Conservation (phyloP, 2,329 filamentous ascomycete species). For the Emericellopsis cladophorae region DNA sequence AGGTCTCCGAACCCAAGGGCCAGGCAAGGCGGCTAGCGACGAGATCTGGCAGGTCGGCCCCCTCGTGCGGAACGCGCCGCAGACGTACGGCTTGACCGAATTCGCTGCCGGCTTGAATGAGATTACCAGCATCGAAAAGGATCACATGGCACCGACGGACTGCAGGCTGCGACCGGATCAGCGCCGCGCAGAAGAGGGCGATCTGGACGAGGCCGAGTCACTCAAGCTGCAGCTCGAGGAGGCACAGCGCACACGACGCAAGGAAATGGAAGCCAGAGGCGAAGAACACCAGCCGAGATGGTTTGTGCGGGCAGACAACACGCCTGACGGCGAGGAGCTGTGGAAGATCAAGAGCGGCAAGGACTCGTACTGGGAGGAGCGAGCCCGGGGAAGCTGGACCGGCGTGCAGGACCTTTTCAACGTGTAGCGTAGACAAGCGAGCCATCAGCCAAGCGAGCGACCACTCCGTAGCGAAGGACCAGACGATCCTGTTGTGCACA, state of each 20-base stretch:
- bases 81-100: slow-evolving; percentile 75
- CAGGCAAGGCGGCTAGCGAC: slow-evolving; percentile 46
- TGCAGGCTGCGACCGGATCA: slow-evolving; percentile 78
- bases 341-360: slow-evolving; percentile 70
- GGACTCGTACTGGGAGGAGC: slow-evolving; percentile 89
- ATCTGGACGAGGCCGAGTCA: slow-evolving; percentile 71
- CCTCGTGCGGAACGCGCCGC: slow-evolving; percentile 65
- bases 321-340: slow-evolving; percentile 48
- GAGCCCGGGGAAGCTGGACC: slow-evolving; percentile 54
- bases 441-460: background rate
- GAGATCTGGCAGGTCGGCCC: slow-evolving; percentile 69
- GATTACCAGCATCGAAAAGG: slow-evolving; percentile 66
- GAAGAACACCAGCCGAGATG: slow-evolving; percentile 65
- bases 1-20: slow-evolving; percentile 52
- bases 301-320: slow-evolving; percentile 63
- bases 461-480: background rate
- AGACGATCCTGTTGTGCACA: background rate
- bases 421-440: slow-evolving; percentile 1
- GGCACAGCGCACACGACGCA: slow-evolving; percentile 62
- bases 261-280: slow-evolving; percentile 62
- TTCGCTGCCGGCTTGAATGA: slow-evolving; percentile 86
- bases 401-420: slow-evolving; percentile 39
- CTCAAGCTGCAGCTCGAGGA: slow-evolving; percentile 80
- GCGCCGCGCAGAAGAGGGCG: slow-evolving; percentile 67
- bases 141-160: slow-evolving; percentile 68